phyloP scores from a whole-genome alignment of 768 basidiomycete species.

The Mycena latifolia region DNA sequence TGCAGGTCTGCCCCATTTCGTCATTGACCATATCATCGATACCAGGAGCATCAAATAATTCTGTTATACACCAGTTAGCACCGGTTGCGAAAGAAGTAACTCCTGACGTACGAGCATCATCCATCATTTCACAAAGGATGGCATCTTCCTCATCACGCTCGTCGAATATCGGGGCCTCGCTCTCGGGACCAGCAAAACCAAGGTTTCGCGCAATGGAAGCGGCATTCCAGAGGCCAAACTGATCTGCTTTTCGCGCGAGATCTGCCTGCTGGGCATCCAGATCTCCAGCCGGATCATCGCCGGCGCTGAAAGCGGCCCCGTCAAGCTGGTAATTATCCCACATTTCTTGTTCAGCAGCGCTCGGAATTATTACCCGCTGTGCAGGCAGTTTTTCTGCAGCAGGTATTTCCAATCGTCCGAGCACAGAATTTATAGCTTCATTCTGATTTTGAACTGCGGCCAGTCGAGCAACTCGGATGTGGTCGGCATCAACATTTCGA shows the following conservation, averaged over 20 bases:
- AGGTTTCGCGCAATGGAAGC: slow-evolving; percentile 8
- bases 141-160: slow-evolving; percentile 8
- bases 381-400: background rate
- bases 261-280: background rate
- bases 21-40: background rate
- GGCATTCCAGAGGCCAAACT: slow-evolving; percentile 15
- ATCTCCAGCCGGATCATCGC: background rate
- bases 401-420: background rate
- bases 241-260: background rate
- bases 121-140: slow-evolving; percentile 3
- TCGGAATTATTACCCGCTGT: background rate
- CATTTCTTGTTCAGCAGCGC: slow-evolving; percentile 6
- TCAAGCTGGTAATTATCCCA: background rate
- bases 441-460: background rate
- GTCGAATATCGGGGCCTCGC: background rate
- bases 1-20: background rate
- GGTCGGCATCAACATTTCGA: background rate
- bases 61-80: background rate
- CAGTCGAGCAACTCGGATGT: background rate
- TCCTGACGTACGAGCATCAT: background rate
- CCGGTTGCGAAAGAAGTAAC: background rate
- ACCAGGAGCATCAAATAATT: background rate
- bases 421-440: background rate
- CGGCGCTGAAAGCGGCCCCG: slow-evolving; percentile 2
- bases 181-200: background rate